phyloP scores from a whole-genome alignment of 2,329 filamentous ascomycete species.

The Dothidotthia symphoricarpi region DNA sequence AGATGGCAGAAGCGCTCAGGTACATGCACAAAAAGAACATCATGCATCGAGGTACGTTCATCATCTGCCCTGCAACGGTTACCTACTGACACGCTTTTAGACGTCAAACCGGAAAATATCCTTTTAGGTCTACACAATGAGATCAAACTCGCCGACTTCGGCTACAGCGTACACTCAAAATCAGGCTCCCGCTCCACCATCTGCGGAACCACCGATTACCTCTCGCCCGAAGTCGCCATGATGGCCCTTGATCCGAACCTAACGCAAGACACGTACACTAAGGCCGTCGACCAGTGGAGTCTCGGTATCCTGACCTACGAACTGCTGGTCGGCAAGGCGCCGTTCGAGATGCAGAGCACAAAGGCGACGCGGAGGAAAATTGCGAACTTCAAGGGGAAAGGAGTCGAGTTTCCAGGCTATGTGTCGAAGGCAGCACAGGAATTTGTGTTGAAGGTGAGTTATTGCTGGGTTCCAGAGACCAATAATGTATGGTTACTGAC shows the following conservation, averaged over 20 bases:
- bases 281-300: conserved; percentile 92
- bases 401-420: conserved; percentile 78
- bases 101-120: conserved; percentile 92
- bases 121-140: conserved; percentile 92
- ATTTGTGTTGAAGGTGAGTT: conserved; percentile 53
- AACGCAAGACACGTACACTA: conserved; percentile 79
- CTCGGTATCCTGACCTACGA: conserved; percentile 92
- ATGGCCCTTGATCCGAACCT: conserved; percentile 44
- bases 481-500: too few species aligned
- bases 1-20: conserved; percentile 77
- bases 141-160: conserved; percentile 95
- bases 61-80: too few species aligned
- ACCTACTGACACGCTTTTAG: too few species aligned
- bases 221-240: conserved; percentile 86
- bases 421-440: conserved; percentile 83
- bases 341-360: conserved; percentile 85
- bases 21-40: conserved; percentile 93
- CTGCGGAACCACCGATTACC: conserved; percentile 91
- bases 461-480: too few species aligned
- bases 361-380: conserved; percentile 83
- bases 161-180: conserved; percentile 92
- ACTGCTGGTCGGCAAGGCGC: conserved; percentile 87
- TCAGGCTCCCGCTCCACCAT: conserved; percentile 86
- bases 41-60: conserved; percentile 87
- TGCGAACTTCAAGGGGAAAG: conserved; percentile 62